These are phyloP conservation scores for Shiraia sp. DNA, from an alignment of 2,329 filamentous ascomycete species.

Conservation along the genomic window DNA sequence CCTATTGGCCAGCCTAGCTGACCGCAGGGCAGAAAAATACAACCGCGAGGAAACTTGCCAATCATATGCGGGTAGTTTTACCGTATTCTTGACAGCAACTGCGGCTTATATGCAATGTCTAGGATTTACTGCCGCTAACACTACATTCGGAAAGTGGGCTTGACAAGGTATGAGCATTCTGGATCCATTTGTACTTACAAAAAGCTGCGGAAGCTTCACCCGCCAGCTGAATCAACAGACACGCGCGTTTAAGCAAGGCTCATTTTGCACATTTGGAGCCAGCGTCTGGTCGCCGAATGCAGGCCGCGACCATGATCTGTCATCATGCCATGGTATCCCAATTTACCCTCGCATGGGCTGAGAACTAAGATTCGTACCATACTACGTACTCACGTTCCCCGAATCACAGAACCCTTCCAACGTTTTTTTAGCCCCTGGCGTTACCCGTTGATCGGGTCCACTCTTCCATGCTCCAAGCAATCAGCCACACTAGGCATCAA, in stretches of 20 bases:
- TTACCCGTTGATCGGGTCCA: neutral
- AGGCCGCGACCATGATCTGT: too few relatives aligned
- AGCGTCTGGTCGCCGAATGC: too few relatives aligned
- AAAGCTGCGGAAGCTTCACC: conserved; percentile 2
- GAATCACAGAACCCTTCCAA: neutral
- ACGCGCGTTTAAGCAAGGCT: neutral
- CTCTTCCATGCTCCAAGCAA: too few relatives aligned
- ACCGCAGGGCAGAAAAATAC: conserved; percentile 7
- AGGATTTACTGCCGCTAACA: conserved; percentile 11
- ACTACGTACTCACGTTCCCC: too few relatives aligned
- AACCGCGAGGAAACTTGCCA: too few relatives aligned
- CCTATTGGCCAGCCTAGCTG: conserved; percentile 7
- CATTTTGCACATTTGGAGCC: neutral
- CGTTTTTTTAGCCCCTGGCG: neutral
- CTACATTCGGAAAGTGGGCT: conserved; percentile 20
- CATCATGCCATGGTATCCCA: too few relatives aligned
- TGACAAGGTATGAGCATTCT: conserved; percentile 8
- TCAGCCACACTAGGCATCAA: too few relatives aligned
- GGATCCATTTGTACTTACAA: conserved; percentile 2
- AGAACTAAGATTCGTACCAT: too few relatives aligned
- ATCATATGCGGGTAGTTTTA: conserved; percentile 6
- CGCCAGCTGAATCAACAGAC: conserved; percentile 1
- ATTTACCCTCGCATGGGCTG: too few relatives aligned
- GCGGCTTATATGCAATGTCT: conserved; percentile 16
- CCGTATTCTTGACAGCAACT: conserved; percentile 10